Percentiles rank a stretch among this genome's conserved stretches.
Evolutionary conservation across 2,329 filamentous ascomycete species (phyloP).

Genomic region (Leptographium radiaticola): DNA sequence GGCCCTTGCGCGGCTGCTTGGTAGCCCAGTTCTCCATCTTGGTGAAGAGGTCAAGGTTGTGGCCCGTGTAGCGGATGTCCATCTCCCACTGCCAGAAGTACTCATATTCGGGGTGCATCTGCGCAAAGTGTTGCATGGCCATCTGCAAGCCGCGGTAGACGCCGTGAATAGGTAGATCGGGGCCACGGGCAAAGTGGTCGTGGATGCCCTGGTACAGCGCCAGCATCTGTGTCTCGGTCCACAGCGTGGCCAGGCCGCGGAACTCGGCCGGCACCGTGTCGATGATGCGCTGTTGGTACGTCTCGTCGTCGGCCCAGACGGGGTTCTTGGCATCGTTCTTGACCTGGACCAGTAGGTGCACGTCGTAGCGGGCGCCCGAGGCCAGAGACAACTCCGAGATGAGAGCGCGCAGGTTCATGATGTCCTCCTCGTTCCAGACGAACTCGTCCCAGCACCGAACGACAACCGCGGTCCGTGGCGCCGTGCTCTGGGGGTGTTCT

Average conservation of each 20-base stretch:
- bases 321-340: conserved; percentile 62
- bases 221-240: conserved; percentile 90
- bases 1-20: conserved; percentile 61
- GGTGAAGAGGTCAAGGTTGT: conserved; percentile 65
- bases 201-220: conserved; percentile 79
- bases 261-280: conserved; percentile 73
- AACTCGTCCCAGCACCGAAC: conserved; percentile 76
- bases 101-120: conserved; percentile 78
- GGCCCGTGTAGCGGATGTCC: conserved; percentile 80
- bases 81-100: conserved; percentile 95
- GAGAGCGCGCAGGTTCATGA: conserved; percentile 70
- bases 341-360: conserved; percentile 76
- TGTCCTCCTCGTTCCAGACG: conserved; percentile 63
- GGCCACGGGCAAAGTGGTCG: conserved; percentile 54
- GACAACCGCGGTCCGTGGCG: conserved; percentile 60
- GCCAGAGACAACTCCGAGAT: conserved; percentile 71
- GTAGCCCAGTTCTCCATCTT: conserved; percentile 57
- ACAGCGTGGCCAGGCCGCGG: conserved; percentile 74
- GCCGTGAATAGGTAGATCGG: conserved; percentile 69
- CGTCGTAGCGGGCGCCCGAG: conserved; percentile 75
- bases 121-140: conserved; percentile 88
- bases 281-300: conserved; percentile 53
- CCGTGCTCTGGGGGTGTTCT: conserved; percentile 6
- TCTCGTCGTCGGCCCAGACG: conserved; percentile 62
- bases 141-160: conserved; percentile 89